Evolutionary conservation across 1,139 yeast species (phyloP), one percentile per base, ranked within the genome.

Genomic region (Magnusiomyces tetraspermus): DNA sequence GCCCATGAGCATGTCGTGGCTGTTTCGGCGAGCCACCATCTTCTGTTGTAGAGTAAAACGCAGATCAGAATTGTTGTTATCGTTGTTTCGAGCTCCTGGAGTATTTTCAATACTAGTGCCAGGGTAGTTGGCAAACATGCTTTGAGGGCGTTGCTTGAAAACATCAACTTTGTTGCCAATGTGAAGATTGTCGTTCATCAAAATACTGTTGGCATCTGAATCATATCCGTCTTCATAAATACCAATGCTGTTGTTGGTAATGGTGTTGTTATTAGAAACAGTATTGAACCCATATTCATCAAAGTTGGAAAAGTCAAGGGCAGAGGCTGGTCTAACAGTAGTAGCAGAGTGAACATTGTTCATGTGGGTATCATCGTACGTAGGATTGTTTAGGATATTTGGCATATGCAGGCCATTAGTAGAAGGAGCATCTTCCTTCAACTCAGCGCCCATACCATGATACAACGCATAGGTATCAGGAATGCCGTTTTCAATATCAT

Each of bases 311-410:
- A 19, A 23, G 28, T 21, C 22, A 17, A 26, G 40, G 24, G 41
- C 28, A 21, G 49, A 1, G 41, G 22, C 22, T 23, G 49, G 24
- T 33, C 47, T 17, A 46, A 21, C 21, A 42, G 21, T 19, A 19
- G 42, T 10, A 26, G 36, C 33, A 43, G 46, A 26, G 15, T 43
- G 46, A 11, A 24, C 46, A 6, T 23, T 43, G n/a, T 23, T 26
- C 15, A 43, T 26, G 26, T 26, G n/a, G 28, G 31, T 22, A 22
- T 51, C 51, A 28, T 48, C 46, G 28, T 51, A 48, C 4, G 24
- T 42, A 15, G 48, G 51, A 19, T 48, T 48, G 30, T 36, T 40
- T 1, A 49, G 51, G n/a, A 48, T 48, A 19, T 38, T 40, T 21
- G 53, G 53, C 21, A 48, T 23, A 4, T 46, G 46, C 17, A 49